Percentiles rank a stretch among this genome's conserved stretches.
Evolutionary conservation across 208 protist species (phyloP).

Genomic region (Acanthamoeba culbertsoni): DNA sequence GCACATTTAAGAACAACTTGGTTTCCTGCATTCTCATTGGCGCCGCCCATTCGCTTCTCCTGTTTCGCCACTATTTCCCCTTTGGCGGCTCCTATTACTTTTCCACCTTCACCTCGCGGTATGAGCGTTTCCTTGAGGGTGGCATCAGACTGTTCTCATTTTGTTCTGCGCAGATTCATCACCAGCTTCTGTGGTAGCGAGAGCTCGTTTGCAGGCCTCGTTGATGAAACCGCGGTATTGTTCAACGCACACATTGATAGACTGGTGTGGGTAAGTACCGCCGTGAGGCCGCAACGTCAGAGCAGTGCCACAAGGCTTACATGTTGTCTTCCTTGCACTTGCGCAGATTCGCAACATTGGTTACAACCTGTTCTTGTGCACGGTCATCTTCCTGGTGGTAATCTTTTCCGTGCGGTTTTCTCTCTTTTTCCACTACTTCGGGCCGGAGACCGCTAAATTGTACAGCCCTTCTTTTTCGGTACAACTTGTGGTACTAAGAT

Average conservation of each 20-base stretch:
- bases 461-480: not conserved
- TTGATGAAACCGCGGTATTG: not conserved
- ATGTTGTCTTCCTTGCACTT: no score
- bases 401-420: not conserved
- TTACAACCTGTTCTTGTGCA: slow-evolving; percentile 40
- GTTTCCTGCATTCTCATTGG: slow-evolving; percentile 36
- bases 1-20: slow-evolving; percentile 39
- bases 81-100: slow-evolving; percentile 14
- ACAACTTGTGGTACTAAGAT: not conserved
- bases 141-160: no score
- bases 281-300: no score
- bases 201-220: slow-evolving; percentile 39
- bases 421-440: slow-evolving; percentile 36
- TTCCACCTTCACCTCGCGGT: slow-evolving; percentile 1
- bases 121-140: no score
- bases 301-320: no score
- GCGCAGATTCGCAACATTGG: slow-evolving; percentile 24
- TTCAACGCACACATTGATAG: not conserved
- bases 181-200: slow-evolving; percentile 45
- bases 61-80: slow-evolving; percentile 27
- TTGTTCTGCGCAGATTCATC: slow-evolving; percentile 31
- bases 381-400: not conserved
- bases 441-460: slow-evolving; percentile 18
- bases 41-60: not conserved
- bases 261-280: not conserved